Conservation (phyloP, 805 yeast genomes). For the Peterozyma toletana region DNA sequence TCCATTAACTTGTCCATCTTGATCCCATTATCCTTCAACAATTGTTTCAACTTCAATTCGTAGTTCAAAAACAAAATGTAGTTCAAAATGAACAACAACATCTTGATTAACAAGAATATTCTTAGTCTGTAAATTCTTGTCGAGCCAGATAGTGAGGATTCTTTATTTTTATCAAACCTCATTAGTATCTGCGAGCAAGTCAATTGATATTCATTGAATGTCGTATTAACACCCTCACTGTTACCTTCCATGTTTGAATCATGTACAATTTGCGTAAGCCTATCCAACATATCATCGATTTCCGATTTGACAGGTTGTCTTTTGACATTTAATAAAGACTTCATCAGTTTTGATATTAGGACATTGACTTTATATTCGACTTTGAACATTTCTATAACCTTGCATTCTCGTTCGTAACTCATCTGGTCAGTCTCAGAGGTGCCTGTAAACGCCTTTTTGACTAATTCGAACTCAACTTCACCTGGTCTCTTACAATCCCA, state of each 20-base stretch:
- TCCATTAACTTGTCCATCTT: slow-evolving; percentile 21
- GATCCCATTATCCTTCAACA: slow-evolving; percentile 18
- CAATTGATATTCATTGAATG: neutral
- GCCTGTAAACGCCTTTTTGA: slow-evolving; percentile 25
- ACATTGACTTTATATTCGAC: slow-evolving; percentile 39
- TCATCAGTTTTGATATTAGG: slow-evolving; percentile 32
- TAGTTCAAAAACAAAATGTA: slow-evolving; percentile 34
- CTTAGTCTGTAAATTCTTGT: slow-evolving; percentile 23
- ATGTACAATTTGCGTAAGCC: slow-evolving; percentile 11
- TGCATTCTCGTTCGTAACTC: slow-evolving; percentile 26
- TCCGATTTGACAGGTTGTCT: slow-evolving; percentile 26
- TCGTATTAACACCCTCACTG: neutral
- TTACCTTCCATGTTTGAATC: slow-evolving; percentile 1
- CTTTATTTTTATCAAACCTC: slow-evolving; percentile 12
- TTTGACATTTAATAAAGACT: slow-evolving; percentile 22
- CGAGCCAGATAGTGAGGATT: slow-evolving; percentile 5
- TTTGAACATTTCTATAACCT: slow-evolving; percentile 39
- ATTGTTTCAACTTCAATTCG: slow-evolving; percentile 23
- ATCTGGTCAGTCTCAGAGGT: slow-evolving; percentile 15
- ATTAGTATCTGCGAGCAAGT: slow-evolving; percentile 11
- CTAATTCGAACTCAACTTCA: slow-evolving; percentile 26
- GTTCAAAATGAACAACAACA: slow-evolving; percentile 42
- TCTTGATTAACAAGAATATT: slow-evolving; percentile 29
- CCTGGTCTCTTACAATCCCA: slow-evolving; percentile 33
- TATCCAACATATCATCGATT: slow-evolving; percentile 20